Conservation (phyloP, 208 protist species). For the Leishmania braziliensis region DNA sequence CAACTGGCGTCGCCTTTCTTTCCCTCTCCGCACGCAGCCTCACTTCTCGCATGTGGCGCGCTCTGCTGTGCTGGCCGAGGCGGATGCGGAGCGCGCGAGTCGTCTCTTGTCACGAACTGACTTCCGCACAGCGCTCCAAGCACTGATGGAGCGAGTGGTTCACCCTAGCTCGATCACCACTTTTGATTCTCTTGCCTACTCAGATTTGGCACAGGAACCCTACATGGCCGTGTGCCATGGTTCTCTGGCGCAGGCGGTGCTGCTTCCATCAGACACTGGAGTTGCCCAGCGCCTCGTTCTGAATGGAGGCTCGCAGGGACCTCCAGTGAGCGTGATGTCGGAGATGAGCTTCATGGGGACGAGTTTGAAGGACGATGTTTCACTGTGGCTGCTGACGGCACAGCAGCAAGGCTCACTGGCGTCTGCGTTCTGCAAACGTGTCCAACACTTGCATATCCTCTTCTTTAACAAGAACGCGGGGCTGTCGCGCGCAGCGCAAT, state of each 20-base stretch:
- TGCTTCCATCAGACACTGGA: slow-evolving; percentile 3
- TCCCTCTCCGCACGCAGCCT: slow-evolving; percentile 43
- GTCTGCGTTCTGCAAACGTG: not conserved
- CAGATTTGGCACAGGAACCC: not conserved
- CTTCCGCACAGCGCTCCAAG: slow-evolving; percentile 23
- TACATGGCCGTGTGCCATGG: slow-evolving; percentile 65
- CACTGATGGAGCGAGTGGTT: slow-evolving; percentile 23
- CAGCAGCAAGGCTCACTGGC: slow-evolving; percentile 21
- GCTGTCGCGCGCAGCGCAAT: slow-evolving; percentile 16
- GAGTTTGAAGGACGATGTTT: slow-evolving; percentile 39
- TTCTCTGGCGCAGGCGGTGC: slow-evolving; percentile 45
- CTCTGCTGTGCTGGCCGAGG: slow-evolving; percentile 2
- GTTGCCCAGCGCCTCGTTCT: slow-evolving; percentile 20
- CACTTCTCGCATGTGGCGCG: slow-evolving; percentile 22
- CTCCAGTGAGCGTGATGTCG: slow-evolving; percentile 45
- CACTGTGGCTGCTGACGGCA: slow-evolving; percentile 48
- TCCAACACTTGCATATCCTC: slow-evolving; percentile 6
- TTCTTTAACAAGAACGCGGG: slow-evolving; percentile 9
- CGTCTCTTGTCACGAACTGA: slow-evolving; percentile 18
- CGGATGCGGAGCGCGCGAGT: not conserved
- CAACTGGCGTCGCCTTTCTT: slow-evolving; percentile 44
- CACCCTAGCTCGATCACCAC: not conserved
- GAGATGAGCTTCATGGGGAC: slow-evolving; percentile 42
- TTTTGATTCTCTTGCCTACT: not conserved
- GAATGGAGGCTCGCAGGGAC: slow-evolving; percentile 54